Percentiles rank a stretch among this genome's conserved stretches.
phyloP scores from a whole-genome alignment of 1,284 basidiomycete species.

The Moesziomyces aphidis region DNA sequence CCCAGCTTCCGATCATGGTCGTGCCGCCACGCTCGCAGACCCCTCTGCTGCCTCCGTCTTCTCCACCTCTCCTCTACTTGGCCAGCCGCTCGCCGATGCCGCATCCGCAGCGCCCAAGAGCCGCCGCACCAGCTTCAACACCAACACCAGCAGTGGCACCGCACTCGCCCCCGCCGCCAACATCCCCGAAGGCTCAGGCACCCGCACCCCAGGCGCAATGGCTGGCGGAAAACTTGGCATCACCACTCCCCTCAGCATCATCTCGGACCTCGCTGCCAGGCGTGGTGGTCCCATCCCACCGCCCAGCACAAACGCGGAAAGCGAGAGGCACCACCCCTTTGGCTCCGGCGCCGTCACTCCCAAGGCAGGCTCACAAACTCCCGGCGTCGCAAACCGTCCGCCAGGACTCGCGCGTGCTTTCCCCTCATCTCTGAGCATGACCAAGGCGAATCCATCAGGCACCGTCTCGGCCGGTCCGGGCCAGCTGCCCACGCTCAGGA shows the following conservation, averaged over 20 bases:
- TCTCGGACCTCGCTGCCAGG: conserved; percentile 65
- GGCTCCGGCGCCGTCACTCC: conserved; percentile 63
- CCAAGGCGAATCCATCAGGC: conserved; percentile 29
- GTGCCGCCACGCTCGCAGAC: conserved; percentile 30
- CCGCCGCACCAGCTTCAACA: conserved; percentile 49
- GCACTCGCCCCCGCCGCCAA: conserved; percentile 27
- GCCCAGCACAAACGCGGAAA: conserved; percentile 39
- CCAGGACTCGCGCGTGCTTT: conserved; percentile 33
- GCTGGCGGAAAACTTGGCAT: conserved; percentile 56
- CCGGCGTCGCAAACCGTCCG: conserved; percentile 41
- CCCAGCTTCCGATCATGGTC: conserved; percentile 51
- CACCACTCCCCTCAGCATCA: conserved; percentile 63
- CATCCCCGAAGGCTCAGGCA: conserved; percentile 37
- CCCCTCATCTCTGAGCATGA: conserved; percentile 50
- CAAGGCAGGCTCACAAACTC: conserved; percentile 51
- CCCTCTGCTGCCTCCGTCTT: conserved; percentile 5
- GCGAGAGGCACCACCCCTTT: conserved; percentile 59
- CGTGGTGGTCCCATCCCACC: conserved; percentile 41
- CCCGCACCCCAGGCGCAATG: conserved; percentile 51
- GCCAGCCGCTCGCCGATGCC: conserved; percentile 6
- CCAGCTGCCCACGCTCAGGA: conserved; percentile 34
- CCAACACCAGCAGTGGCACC: conserved; percentile 31
- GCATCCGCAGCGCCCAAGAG: conserved; percentile 27
- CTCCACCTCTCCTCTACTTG: conserved; percentile 31
- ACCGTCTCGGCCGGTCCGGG: conserved; percentile 31